Conservation (phyloP, 176 grass and related monocot species). For the Eleusine indica region DNA sequence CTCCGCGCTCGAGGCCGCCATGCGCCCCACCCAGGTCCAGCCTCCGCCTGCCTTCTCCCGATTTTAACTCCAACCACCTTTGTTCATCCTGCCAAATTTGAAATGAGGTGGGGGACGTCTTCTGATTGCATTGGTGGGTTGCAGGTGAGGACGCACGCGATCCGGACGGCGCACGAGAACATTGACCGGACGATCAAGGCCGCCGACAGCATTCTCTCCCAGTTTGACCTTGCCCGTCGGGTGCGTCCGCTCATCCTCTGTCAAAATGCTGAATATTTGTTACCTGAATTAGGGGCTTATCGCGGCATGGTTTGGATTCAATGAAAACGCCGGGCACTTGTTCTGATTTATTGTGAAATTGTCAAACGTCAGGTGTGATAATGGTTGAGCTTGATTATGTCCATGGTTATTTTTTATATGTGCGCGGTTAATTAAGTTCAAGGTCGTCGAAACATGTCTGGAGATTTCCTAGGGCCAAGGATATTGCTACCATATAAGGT, state of each 20-base stretch:
- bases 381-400: not conserved
- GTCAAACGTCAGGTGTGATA: too few relatives aligned
- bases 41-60: not conserved
- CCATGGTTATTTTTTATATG: not conserved
- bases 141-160: slow-evolving; percentile 85
- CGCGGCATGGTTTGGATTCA: slow-evolving; percentile 14
- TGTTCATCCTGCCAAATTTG: not conserved
- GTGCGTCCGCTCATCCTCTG: slow-evolving; percentile 22
- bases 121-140: not conserved
- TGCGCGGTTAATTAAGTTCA: not conserved
- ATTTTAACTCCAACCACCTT: not conserved
- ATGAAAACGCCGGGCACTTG: not conserved
- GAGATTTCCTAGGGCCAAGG: not conserved
- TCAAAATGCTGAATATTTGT: not conserved
- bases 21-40: slow-evolving; percentile 84
- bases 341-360: not conserved
- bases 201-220: slow-evolving; percentile 64
- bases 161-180: slow-evolving; percentile 85
- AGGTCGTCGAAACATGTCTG: not conserved
- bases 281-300: not conserved
- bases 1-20: slow-evolving; percentile 85
- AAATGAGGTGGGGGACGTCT: not conserved
- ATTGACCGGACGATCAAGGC: slow-evolving; percentile 78
- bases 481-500: not conserved
- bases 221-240: slow-evolving; percentile 74